Evolutionary conservation across 306 rosid genomes (phyloP).

Genomic region (Vigna nakashimae): DNA sequence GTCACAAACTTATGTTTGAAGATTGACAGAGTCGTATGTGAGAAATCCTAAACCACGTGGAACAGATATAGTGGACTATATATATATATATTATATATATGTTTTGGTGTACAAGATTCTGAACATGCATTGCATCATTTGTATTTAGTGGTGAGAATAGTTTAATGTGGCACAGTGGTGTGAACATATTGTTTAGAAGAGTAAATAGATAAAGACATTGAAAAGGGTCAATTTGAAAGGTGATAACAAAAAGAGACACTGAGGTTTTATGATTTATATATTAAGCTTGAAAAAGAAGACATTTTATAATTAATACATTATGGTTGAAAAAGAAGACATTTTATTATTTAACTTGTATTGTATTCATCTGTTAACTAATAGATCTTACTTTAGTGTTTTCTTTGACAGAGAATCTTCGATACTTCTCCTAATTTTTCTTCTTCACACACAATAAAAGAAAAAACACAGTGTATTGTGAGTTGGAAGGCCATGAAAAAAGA

Average conservation of each 20-base stretch:
- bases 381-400: neutral
- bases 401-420: neutral
- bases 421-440: neutral
- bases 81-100: too few species aligned
- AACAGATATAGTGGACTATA: neutral
- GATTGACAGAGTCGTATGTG: slow-evolving; percentile 25
- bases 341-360: neutral
- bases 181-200: slow-evolving; percentile 16
- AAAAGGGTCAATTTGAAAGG: neutral
- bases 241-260: neutral
- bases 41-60: slow-evolving; percentile 24
- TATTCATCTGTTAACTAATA: neutral
- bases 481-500: too few species aligned
- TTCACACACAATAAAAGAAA: neutral
- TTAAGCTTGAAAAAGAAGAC: neutral
- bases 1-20: neutral
- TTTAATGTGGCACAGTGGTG: neutral
- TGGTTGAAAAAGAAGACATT: neutral
- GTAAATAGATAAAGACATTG: neutral
- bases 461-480: neutral
- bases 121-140: neutral
- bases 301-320: slow-evolving; percentile 16
- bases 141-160: slow-evolving; percentile 1
- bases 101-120: neutral
- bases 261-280: slow-evolving; percentile 3